Evolutionary conservation across 805 yeast genomes (phyloP), one percentile per base, ranked within the genome.

Genomic region (Nadsonia fulvescens): DNA sequence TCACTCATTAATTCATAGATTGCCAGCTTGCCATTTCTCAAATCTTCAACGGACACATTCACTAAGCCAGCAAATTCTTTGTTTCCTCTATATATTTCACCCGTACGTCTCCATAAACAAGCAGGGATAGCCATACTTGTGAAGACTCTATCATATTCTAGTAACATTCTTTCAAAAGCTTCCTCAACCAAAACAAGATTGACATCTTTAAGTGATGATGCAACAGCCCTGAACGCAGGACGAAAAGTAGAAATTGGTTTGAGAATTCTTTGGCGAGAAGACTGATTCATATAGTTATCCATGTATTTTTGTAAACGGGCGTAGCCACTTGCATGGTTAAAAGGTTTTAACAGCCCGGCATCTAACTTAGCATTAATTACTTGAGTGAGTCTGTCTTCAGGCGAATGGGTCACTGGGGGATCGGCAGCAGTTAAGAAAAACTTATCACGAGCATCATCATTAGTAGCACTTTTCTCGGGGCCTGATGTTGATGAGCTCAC

Each of bases 81-180:
- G 48, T 83, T 83, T 0, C 94, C 96, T 32, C 95, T 53, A 39
- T 79, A 86, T 3, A 83, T 83, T 38, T 86, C 95, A 3, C 96
- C 96, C 0, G 96, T 83, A 40, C 96, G 70, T 44, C 95, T 58
- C 95, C 96, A 83, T 14, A 83, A 57, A 51, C 95, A 86, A 1
- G 95, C 94, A 2, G 96, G 96, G 32, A 86, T 81, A 5, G 94
- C 93, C 93, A 83, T 82, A 3, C 93, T 75, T 0, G 95, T 81
- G 53, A 83, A 83, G 4, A 83, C 94, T 16, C 96, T 60, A 46
- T 83, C 96, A 43, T 86, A 82, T 39, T 86, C 93, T 27, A 83
- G 54, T 23, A 86, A 52, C 92, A 83, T 77, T 35, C 95, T 59
- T 52, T 83, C 96, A 44, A 83, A 83, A 29, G 75, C 73, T 49